Percentiles rank a stretch among this genome's conserved stretches.
Evolutionary conservation across 768 basidiomycete species (phyloP).

Genomic region (Lentinula lateritia): DNA sequence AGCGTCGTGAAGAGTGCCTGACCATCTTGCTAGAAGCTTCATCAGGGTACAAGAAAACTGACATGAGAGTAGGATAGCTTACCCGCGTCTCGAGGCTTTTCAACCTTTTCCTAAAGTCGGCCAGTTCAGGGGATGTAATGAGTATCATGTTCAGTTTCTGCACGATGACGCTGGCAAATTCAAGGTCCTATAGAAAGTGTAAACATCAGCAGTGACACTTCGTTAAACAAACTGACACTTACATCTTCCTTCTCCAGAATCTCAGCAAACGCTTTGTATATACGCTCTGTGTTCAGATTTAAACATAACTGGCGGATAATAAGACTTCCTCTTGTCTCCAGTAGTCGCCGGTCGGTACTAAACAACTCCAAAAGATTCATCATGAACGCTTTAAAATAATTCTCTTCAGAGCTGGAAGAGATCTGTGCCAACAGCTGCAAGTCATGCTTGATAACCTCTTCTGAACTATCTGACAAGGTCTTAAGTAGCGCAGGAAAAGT

Average conservation of each 20-base stretch:
- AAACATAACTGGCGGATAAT: conserved; percentile 94
- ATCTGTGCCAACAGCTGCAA: conserved; percentile 95
- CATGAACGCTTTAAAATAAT: conserved; percentile 95
- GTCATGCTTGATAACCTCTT: conserved; percentile 97
- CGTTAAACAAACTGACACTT: conserved; percentile 13
- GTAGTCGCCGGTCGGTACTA: conserved; percentile 84
- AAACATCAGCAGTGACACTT: not conserved
- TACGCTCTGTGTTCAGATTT: conserved; percentile 90
- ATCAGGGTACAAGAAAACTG: not conserved
- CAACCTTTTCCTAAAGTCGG: conserved; percentile 87
- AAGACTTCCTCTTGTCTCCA: conserved; percentile 89
- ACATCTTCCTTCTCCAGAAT: conserved; percentile 98
- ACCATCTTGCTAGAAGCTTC: conserved; percentile 73
- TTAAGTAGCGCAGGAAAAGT: conserved; percentile 95
- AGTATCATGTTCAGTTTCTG: conserved; percentile 96
- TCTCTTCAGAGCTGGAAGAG: conserved; percentile 91
- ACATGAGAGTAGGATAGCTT: conserved; percentile 17
- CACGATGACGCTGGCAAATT: conserved; percentile 96
- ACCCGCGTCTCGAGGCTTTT: conserved; percentile 93
- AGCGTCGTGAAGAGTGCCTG: conserved; percentile 91
- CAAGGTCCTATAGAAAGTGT: conserved; percentile 64
- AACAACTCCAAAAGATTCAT: conserved; percentile 91
- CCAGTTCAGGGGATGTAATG: conserved; percentile 93
- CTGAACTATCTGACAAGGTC: conserved; percentile 92
- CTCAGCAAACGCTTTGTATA: conserved; percentile 94